Conservation (phyloP, 768 basidiomycete species). For the Mycena polygramma region DNA sequence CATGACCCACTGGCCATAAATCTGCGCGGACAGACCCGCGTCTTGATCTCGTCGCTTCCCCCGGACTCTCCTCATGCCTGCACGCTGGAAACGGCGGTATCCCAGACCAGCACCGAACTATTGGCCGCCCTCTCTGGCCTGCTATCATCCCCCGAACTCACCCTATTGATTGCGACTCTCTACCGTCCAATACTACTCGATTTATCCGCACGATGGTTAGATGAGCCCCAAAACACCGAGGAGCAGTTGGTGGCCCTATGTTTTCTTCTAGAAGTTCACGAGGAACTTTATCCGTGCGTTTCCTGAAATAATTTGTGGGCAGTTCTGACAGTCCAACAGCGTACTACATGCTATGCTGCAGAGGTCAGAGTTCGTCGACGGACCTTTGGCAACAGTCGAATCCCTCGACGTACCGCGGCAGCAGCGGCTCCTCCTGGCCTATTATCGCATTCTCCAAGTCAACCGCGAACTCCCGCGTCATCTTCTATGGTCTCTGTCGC, state of each 20-base stretch:
- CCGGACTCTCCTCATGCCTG: conserved; percentile 54
- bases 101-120: conserved; percentile 52
- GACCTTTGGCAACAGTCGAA: conserved; percentile 62
- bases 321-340: conserved; percentile 50
- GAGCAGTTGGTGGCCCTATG: conserved; percentile 72
- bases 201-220: conserved; percentile 86
- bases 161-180: conserved; percentile 68
- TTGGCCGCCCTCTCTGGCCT: conserved; percentile 70
- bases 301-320: background rate
- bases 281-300: conserved; percentile 80
- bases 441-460: conserved; percentile 83
- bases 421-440: conserved; percentile 80
- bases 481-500: conserved; percentile 75
- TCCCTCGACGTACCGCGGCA: conserved; percentile 61
- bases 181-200: conserved; percentile 87
- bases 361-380: conserved; percentile 57
- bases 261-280: conserved; percentile 74
- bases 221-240: conserved; percentile 61
- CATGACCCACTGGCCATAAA: conserved; percentile 74
- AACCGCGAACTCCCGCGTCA: conserved; percentile 76
- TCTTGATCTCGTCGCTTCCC: conserved; percentile 60
- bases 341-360: conserved; percentile 67
- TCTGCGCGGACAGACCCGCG: conserved; percentile 64
- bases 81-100: conserved; percentile 54
- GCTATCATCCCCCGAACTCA: conserved; percentile 72